Conservation (phyloP, 306 rosid species). For the Gynostemma pentaphyllum region DNA sequence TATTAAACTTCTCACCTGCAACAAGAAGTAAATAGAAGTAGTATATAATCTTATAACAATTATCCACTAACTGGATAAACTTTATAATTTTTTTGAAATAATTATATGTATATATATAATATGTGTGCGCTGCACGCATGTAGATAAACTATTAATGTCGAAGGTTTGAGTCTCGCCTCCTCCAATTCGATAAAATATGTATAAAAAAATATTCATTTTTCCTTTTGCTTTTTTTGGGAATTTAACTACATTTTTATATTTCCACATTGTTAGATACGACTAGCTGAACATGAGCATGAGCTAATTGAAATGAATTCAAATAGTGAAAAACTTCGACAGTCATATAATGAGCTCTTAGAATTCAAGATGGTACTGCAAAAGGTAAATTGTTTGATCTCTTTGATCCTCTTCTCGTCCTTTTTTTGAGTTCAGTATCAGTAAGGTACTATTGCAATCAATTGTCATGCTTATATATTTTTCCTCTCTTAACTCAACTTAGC, state of each 20-base stretch:
- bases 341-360: conserved; percentile 91
- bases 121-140: too few species aligned
- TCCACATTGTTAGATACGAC: conserved; percentile 50
- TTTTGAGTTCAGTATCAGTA: neutral
- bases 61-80: neutral
- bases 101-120: too few species aligned
- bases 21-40: neutral
- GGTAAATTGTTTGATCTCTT: conserved; percentile 33
- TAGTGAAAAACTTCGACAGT: conserved; percentile 75
- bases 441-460: neutral
- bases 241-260: conserved; percentile 9
- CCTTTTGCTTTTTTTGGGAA: conserved; percentile 18
- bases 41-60: neutral
- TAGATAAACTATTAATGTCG: too few species aligned
- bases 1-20: neutral
- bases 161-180: too few species aligned
- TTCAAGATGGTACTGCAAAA: conserved; percentile 91
- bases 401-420: neutral
- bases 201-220: too few species aligned
- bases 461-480: neutral
- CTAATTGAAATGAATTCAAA: conserved; percentile 85
- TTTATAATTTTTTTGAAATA: too few species aligned
- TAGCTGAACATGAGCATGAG: conserved; percentile 94
- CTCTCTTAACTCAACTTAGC: neutral
- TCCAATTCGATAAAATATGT: too few species aligned